phyloP scores from a whole-genome alignment of 2,329 filamentous ascomycete genomes.

The Huntiella moniliformis region DNA sequence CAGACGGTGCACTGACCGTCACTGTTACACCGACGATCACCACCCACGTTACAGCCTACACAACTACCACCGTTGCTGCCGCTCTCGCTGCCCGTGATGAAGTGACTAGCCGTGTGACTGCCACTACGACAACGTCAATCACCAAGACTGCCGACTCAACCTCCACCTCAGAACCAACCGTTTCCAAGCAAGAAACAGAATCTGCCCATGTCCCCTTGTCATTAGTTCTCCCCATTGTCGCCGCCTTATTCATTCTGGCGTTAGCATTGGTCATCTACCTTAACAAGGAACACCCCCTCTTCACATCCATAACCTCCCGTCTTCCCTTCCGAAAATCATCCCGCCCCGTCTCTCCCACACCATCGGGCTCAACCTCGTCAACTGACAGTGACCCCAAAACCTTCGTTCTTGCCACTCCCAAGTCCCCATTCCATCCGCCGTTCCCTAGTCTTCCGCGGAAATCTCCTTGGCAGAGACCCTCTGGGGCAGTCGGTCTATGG shows the following conservation, averaged over 20 bases:
- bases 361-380: too few relatives aligned
- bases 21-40: slow-evolving; percentile 1
- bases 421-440: too few relatives aligned
- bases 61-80: neutral
- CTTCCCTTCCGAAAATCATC: neutral
- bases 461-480: too few relatives aligned
- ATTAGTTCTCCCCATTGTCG: neutral
- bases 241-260: neutral
- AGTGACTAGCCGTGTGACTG: neutral
- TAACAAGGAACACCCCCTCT: neutral
- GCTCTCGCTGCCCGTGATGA: neutral
- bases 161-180: neutral
- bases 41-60: neutral
- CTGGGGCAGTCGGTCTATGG: too few relatives aligned
- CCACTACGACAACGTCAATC: neutral
- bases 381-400: too few relatives aligned
- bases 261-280: neutral
- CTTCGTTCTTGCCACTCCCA: too few relatives aligned
- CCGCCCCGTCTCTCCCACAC: neutral
- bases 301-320: neutral
- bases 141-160: neutral
- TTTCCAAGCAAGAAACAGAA: neutral
- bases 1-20: neutral
- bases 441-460: too few relatives aligned
- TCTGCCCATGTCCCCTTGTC: neutral